phyloP scores from a whole-genome alignment of 2,329 filamentous ascomycete genomes.

The Penicillium sp. region DNA sequence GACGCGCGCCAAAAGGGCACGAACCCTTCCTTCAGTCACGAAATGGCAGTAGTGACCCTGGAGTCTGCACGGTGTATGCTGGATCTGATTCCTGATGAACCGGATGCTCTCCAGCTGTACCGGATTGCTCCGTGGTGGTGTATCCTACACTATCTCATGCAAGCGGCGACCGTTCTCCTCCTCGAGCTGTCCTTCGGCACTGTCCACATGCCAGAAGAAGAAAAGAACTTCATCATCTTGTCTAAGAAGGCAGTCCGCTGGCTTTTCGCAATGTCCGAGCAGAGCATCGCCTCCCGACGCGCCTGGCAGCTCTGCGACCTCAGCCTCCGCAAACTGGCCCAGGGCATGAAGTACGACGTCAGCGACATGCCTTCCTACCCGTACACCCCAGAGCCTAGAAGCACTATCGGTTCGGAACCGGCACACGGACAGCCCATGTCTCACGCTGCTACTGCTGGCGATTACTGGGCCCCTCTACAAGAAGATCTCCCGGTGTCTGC shows the following conservation, averaged over 20 bases:
- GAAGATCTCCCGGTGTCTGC: conserved; percentile 4
- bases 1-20: conserved; percentile 31
- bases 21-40: conserved; percentile 36
- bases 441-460: neutral
- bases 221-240: conserved; percentile 32
- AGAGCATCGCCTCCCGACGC: conserved; percentile 37
- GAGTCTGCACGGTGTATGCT: conserved; percentile 39
- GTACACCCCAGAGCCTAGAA: conserved; percentile 14
- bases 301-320: conserved; percentile 43
- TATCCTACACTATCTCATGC: conserved; percentile 46
- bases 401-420: conserved; percentile 1
- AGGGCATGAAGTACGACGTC: conserved; percentile 35
- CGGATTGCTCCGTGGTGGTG: conserved; percentile 45
- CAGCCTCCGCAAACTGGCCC: conserved; percentile 32
- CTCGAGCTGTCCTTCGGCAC: conserved; percentile 46
- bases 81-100: conserved; percentile 41
- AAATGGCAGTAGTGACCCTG: conserved; percentile 38
- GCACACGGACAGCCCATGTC: neutral
- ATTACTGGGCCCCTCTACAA: conserved; percentile 13
- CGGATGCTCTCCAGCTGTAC: conserved; percentile 40
- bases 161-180: conserved; percentile 43
- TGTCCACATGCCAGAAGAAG: conserved; percentile 43
- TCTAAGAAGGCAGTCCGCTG: conserved; percentile 44
- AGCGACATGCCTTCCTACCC: conserved; percentile 31
- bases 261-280: conserved; percentile 41